These are phyloP conservation scores for Leccinellum albellum DNA, from an alignment of 768 basidiomycete species.

Conservation along the genomic window DNA sequence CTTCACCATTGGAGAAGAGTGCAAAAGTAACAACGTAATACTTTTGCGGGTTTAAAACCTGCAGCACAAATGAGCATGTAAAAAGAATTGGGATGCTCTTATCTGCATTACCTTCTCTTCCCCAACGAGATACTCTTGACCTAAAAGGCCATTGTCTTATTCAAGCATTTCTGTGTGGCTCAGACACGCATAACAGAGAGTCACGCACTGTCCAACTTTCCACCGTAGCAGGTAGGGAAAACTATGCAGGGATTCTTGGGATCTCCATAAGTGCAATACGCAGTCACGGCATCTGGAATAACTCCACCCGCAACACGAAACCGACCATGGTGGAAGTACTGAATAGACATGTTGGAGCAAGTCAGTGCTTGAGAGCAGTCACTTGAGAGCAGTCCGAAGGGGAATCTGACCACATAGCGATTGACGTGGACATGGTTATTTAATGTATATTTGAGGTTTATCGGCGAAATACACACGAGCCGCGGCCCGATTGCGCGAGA, in stretches of 20 bases:
- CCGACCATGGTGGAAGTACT: conserved; percentile 53
- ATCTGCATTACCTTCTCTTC: conserved; percentile 40
- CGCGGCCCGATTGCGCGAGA: conserved; percentile 5
- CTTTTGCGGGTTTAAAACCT: conserved; percentile 48
- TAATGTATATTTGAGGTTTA: background rate
- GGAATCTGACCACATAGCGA: background rate
- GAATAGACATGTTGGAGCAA: conserved; percentile 27
- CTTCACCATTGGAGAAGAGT: conserved; percentile 59
- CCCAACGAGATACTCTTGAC: conserved; percentile 50
- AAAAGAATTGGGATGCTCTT: background rate
- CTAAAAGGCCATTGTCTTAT: conserved; percentile 30
- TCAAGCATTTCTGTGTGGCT: background rate
- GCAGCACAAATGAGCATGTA: background rate
- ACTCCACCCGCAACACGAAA: conserved; percentile 50
- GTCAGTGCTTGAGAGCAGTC: background rate
- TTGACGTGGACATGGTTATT: background rate
- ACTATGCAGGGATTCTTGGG: conserved; percentile 53
- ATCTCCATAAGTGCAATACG: conserved; percentile 55
- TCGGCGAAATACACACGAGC: background rate
- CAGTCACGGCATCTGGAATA: conserved; percentile 56
- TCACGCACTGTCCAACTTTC: conserved; percentile 46
- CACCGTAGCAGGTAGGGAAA: conserved; percentile 58
- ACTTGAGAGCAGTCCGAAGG: background rate
- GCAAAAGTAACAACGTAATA: conserved; percentile 58
- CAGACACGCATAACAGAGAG: background rate